phyloP scores from a whole-genome alignment of 192 early-diverging fungal species.

The Backusella sp. region DNA sequence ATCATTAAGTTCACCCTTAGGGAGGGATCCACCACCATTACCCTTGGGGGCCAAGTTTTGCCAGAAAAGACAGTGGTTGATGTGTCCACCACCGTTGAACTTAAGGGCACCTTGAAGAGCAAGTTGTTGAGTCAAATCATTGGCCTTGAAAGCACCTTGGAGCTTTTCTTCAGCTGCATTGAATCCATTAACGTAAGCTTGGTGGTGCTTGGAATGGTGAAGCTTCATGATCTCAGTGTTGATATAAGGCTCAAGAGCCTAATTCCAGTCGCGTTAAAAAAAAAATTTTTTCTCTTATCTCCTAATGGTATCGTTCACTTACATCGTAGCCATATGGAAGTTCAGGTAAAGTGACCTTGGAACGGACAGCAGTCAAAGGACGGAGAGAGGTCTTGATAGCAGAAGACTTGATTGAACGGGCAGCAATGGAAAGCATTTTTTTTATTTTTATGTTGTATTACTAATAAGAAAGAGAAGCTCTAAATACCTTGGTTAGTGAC shows the following conservation, averaged over 20 bases:
- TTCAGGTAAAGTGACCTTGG: conserved; percentile 86
- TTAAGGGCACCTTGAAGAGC: conserved; percentile 77
- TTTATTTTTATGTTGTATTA: conserved; percentile 10
- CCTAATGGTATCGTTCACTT: conserved; percentile 14
- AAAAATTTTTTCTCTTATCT: background rate
- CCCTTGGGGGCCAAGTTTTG: conserved; percentile 84
- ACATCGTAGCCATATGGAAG: conserved; percentile 82
- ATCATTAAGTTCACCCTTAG: conserved; percentile 63
- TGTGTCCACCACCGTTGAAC: conserved; percentile 92
- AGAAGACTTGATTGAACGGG: conserved; percentile 32
- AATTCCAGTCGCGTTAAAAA: conserved; percentile 10
- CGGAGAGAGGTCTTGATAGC: conserved; percentile 22
- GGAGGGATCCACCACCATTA: conserved; percentile 73
- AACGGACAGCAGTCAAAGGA: conserved; percentile 33
- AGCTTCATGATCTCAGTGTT: conserved; percentile 92
- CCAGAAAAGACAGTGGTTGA: conserved; percentile 96
- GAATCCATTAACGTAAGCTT: conserved; percentile 83
- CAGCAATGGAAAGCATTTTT: conserved; percentile 37
- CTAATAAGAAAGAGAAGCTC: conserved; percentile 4
- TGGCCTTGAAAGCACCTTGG: conserved; percentile 60
- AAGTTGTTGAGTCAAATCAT: conserved; percentile 74
- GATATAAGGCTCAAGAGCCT: conserved; percentile 92
- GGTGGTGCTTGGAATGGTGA: conserved; percentile 96
- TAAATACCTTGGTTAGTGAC: background rate
- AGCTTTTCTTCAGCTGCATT: conserved; percentile 95